Percentiles rank a stretch among this genome's conserved stretches.
phyloP scores from a whole-genome alignment of 116 monocot species.

The Cymodocea nodosa region DNA sequence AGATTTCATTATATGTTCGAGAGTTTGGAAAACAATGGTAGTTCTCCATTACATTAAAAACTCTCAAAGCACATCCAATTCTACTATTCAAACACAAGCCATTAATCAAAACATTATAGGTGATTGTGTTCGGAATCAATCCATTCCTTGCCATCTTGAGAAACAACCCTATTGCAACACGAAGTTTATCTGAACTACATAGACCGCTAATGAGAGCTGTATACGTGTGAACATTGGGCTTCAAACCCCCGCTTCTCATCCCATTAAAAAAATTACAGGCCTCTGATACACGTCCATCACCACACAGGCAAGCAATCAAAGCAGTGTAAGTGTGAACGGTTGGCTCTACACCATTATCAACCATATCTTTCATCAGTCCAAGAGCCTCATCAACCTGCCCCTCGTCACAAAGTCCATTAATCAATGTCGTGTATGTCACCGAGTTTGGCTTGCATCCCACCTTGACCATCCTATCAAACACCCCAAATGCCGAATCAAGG shows the following conservation, averaged over 20 bases:
- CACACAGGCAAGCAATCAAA: slow-evolving; percentile 36
- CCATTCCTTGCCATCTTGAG: slow-evolving; percentile 43
- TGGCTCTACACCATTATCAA: slow-evolving; percentile 37
- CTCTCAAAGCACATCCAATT: slow-evolving; percentile 15
- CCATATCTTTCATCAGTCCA: slow-evolving; percentile 53
- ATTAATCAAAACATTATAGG: slow-evolving; percentile 76
- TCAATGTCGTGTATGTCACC: slow-evolving; percentile 45
- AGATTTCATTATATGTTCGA: slow-evolving; percentile 60
- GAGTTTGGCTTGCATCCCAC: slow-evolving; percentile 51
- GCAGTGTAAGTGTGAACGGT: slow-evolving; percentile 61
- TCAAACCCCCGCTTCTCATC: slow-evolving; percentile 42
- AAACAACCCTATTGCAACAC: slow-evolving; percentile 68
- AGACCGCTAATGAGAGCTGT: slow-evolving; percentile 63
- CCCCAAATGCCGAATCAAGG: slow-evolving; percentile 31
- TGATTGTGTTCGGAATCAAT: slow-evolving; percentile 40
- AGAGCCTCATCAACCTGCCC: slow-evolving; percentile 59
- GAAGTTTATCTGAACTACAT: slow-evolving; percentile 20
- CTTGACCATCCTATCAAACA: slow-evolving; percentile 49
- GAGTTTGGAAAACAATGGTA: slow-evolving; percentile 31
- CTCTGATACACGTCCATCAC: slow-evolving; percentile 16
- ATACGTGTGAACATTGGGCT: slow-evolving; percentile 54
- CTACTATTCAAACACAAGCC: slow-evolving; percentile 43
- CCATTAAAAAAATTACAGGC: slow-evolving; percentile 42
- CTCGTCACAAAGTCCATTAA: slow-evolving; percentile 54
- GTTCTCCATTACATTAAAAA: slow-evolving; percentile 46